phyloP scores from a whole-genome alignment of 2,329 filamentous ascomycete genomes.

The Rugonectria rugulosa region DNA sequence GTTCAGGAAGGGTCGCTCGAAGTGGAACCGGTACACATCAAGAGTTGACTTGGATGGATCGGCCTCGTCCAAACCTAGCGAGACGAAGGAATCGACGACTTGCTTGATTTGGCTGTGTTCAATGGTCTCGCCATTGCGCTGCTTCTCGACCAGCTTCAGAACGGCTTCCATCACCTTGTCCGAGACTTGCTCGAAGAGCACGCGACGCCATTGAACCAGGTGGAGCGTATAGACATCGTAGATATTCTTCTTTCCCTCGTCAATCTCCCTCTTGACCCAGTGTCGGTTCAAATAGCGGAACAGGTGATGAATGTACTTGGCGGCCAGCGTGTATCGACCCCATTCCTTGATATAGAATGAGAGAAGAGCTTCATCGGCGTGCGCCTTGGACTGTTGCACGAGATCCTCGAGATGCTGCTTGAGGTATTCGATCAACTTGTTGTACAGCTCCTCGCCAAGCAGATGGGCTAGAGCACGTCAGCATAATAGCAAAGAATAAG shows the following conservation, averaged over 20 bases:
- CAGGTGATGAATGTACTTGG: slow-evolving; percentile 96
- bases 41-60: slow-evolving; percentile 94
- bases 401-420: slow-evolving; percentile 77
- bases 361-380: slow-evolving; percentile 89
- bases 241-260: slow-evolving; percentile 97
- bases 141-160: slow-evolving; percentile 93
- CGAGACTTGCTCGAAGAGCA: slow-evolving; percentile 86
- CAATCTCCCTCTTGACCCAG: slow-evolving; percentile 99
- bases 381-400: slow-evolving; percentile 74
- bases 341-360: slow-evolving; percentile 96
- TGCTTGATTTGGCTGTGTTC: slow-evolving; percentile 97
- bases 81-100: slow-evolving; percentile 96
- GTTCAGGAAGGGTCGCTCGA: slow-evolving; percentile 89
- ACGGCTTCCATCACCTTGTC: slow-evolving; percentile 94
- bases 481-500: neutral
- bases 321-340: slow-evolving; percentile 93
- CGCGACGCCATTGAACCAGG: slow-evolving; percentile 91
- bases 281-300: slow-evolving; percentile 97
- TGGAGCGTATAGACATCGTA: slow-evolving; percentile 99
- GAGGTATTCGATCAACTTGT: slow-evolving; percentile 87
- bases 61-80: slow-evolving; percentile 89
- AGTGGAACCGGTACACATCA: slow-evolving; percentile 91
- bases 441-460: slow-evolving; percentile 94
- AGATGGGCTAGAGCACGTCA: slow-evolving; percentile 73
- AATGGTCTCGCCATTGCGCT: slow-evolving; percentile 96